Conservation (phyloP, 345 rosid species). For the Carallia brachiata region DNA sequence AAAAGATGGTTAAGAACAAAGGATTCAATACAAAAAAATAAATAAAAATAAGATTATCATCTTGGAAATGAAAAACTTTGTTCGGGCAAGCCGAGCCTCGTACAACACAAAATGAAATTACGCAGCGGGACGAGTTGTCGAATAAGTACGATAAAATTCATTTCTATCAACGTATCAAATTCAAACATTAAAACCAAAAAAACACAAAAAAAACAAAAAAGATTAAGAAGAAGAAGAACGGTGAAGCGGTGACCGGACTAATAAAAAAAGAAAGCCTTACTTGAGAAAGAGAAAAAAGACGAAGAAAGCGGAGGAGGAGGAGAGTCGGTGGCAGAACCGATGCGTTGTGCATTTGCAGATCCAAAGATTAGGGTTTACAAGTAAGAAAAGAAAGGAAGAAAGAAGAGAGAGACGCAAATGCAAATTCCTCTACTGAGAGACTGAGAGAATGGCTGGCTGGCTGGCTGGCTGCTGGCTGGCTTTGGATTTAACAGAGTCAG, state of each 20-base stretch:
- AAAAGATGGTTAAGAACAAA: too few relatives aligned
- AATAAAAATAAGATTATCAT: too few relatives aligned
- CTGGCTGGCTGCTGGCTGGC: too few relatives aligned
- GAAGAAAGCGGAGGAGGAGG: neutral
- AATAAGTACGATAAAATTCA: neutral
- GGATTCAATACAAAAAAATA: too few relatives aligned
- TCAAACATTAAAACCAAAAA: neutral
- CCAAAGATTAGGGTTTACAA: constrained; percentile 9
- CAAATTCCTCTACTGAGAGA: neutral
- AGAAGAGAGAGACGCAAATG: constrained; percentile 26
- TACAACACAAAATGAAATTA: neutral
- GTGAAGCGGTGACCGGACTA: constrained; percentile 32
- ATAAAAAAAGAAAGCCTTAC: constrained; percentile 8
- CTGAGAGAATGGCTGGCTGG: too few relatives aligned
- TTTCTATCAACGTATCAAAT: constrained; percentile 5
- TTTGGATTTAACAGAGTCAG: too few relatives aligned
- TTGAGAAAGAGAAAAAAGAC: constrained; percentile 11
- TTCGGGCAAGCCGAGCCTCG: neutral
- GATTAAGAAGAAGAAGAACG: too few relatives aligned
- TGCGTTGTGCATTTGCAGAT: constrained; percentile 42
- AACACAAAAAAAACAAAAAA: neutral
- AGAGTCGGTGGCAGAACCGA: constrained; percentile 12
- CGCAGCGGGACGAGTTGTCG: neutral
- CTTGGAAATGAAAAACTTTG: too few relatives aligned
- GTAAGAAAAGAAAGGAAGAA: too few relatives aligned